phyloP scores from a whole-genome alignment of 306 rosid species.

The Alnus rubra region DNA sequence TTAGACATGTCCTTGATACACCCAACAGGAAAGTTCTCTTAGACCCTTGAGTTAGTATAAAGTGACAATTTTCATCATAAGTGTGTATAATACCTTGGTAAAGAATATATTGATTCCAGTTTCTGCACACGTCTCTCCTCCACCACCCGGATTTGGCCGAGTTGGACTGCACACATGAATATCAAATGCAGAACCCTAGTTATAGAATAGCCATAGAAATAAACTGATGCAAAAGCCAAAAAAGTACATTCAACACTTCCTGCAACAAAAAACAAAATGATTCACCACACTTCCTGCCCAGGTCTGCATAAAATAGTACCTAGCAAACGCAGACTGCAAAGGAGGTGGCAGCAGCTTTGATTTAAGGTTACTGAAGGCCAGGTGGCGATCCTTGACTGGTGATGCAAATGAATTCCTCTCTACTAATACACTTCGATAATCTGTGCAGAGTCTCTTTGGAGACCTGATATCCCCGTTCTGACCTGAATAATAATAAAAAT shows the following conservation, averaged over 20 bases:
- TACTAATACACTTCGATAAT: constrained; percentile 60
- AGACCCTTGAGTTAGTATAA: background rate
- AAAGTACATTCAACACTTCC: constrained; percentile 16
- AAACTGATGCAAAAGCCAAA: constrained; percentile 17
- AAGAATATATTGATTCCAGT: constrained; percentile 89
- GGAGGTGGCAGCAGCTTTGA: constrained; percentile 85
- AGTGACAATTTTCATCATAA: background rate
- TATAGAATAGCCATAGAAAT: constrained; percentile 5
- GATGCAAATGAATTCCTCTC: constrained; percentile 86
- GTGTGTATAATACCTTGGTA: constrained; percentile 62
- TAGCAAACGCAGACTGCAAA: constrained; percentile 95
- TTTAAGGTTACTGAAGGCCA: constrained; percentile 65
- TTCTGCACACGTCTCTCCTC: constrained; percentile 99
- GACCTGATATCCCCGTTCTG: constrained; percentile 84
- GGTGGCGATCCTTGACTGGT: constrained; percentile 85
- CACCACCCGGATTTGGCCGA: constrained; percentile 96
- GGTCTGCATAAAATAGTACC: constrained; percentile 44
- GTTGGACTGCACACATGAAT: constrained; percentile 74
- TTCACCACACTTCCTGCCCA: background rate
- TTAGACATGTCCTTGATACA: constrained; percentile 10
- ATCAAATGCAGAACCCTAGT: constrained; percentile 20
- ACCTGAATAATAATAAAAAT: constrained; percentile 51
- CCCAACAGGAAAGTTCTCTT: constrained; percentile 6
- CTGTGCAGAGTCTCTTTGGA: constrained; percentile 76
- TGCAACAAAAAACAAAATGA: background rate